Base-by-base conservation (phyloP, 2,329 filamentous ascomycete species). In the Xylariaceae sp. region DNA sequence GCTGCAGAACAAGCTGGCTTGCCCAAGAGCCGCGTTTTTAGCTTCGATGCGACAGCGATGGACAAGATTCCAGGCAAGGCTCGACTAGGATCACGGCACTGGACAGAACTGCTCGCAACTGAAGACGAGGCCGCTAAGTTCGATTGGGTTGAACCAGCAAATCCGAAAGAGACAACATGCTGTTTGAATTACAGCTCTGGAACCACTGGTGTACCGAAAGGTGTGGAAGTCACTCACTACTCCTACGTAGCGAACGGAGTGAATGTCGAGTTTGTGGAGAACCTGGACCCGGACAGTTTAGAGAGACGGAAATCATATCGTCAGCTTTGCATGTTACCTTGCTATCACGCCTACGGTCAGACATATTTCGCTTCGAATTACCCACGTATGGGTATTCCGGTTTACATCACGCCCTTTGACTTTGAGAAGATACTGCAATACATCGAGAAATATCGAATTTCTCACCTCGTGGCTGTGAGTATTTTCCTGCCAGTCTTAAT, bases 361-460 rank as follows among this genome's bases (percentile, higher is more conserved):
- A 85, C 83, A 4, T 81, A 82, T 56, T 89, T 84, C 63, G 77
- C 85, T 61, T 80, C 83, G 43, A 80, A 75, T 47, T 74, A 76
- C 10, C 72, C 81, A 1, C 76, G 77, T 42, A 66, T 78, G 39
- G 71, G 75, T n/a, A 70, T 83, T 1, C 85, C 85, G 1, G 80
- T 89, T 12, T 95, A 92, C 66, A 74, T 94, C 51, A 91, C 95
- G 87, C 78, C 80, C 48, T 95, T 91, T 66, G 84, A 92, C 63
- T 89, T 94, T 53, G 60, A 82, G 48, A 76, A 83, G 64, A 82
- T 91, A 76, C 75, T 95, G 36, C 74, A 80, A 49, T 76, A 85
- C 60, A 77, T 90, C 17, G 74, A 89, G 64, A 78, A 74, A 45
- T 89, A 80, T 68, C 78, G 78, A 38, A 85, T 95, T 60, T 88